A percentile compares a stretch with the other conserved stretches of the same genome.
These are phyloP conservation scores for Xanthoceras sorbifolium DNA, from an alignment of 345 rosid genomes.

Conservation along the genomic window DNA sequence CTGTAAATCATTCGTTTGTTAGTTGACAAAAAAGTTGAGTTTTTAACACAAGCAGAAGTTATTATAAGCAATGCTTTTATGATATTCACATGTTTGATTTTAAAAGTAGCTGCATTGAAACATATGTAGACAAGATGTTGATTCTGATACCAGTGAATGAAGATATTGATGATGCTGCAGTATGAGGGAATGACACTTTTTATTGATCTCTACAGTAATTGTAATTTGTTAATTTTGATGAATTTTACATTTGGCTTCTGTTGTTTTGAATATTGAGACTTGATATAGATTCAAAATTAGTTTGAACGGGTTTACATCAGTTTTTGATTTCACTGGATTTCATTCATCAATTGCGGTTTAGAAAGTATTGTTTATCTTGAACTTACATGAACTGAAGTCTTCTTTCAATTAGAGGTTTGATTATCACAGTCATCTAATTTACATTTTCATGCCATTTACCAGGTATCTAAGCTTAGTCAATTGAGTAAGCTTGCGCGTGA, in stretches of 20 bases:
- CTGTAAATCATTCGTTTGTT: not conserved
- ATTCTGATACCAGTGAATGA: not conserved
- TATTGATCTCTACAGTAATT: too few species aligned
- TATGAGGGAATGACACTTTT: not conserved
- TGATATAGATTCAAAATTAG: not conserved
- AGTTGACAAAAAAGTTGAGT: conserved; percentile 3
- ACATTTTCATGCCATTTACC: conserved; percentile 10
- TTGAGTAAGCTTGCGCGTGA: conserved; percentile 95
- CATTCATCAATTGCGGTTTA: too few species aligned
- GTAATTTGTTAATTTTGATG: not conserved
- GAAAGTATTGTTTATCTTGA: too few species aligned
- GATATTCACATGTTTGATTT: not conserved
- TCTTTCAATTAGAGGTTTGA: not conserved
- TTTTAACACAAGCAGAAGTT: not conserved
- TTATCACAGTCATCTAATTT: conserved; percentile 11
- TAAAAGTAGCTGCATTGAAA: not conserved
- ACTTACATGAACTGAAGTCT: not conserved
- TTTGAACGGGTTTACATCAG: too few species aligned
- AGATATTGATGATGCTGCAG: not conserved
- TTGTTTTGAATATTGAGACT: not conserved
- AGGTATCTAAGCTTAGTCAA: conserved; percentile 96
- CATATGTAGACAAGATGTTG: not conserved
- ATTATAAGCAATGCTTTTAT: not conserved
- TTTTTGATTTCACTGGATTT: not conserved
- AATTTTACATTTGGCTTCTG: too few species aligned